A percentile compares a stretch with the other conserved stretches of the same genome.
Conservation (phyloP, 108 stramenopile genomes). For the Hondaea fermentalgiana region DNA sequence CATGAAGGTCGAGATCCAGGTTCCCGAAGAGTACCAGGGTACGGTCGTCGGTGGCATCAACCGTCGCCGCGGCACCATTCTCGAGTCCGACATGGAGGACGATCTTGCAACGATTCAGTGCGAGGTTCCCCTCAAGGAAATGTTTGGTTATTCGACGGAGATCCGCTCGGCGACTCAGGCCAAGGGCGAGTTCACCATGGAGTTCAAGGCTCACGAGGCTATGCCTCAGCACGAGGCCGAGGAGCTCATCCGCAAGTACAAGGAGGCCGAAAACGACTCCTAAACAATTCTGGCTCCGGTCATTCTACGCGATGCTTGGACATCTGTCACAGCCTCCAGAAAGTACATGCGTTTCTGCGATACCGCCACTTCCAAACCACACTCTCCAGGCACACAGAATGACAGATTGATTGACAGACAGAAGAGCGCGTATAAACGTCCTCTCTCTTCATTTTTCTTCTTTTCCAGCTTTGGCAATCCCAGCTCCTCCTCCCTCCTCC, state of each 20-base stretch:
- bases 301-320: no score
- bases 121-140: slow-evolving; percentile 81
- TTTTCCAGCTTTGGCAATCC: no score
- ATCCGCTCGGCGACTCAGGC: slow-evolving; percentile 87
- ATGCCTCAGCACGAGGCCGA: slow-evolving; percentile 73
- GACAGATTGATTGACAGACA: no score
- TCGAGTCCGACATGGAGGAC: slow-evolving; percentile 81
- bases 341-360: no score
- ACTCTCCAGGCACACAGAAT: no score
- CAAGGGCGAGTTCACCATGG: slow-evolving; percentile 98
- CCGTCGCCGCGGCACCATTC: slow-evolving; percentile 82
- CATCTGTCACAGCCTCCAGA: no score
- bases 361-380: no score
- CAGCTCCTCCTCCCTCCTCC: no score
- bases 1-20: slow-evolving; percentile 83
- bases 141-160: slow-evolving; percentile 95
- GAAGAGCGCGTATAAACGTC: no score
- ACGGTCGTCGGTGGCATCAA: slow-evolving; percentile 83
- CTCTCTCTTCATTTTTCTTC: no score
- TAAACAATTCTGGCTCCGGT: no score
- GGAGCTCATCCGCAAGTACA: slow-evolving; percentile 75
- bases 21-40: slow-evolving; percentile 94
- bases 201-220: slow-evolving; percentile 78
- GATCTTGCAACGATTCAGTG: slow-evolving; percentile 59
- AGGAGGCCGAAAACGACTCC: slow-evolving; percentile 26